These are phyloP conservation scores for Anisodus tanguticus DNA, from an alignment of 257 asterid species.

Conservation along the genomic window DNA sequence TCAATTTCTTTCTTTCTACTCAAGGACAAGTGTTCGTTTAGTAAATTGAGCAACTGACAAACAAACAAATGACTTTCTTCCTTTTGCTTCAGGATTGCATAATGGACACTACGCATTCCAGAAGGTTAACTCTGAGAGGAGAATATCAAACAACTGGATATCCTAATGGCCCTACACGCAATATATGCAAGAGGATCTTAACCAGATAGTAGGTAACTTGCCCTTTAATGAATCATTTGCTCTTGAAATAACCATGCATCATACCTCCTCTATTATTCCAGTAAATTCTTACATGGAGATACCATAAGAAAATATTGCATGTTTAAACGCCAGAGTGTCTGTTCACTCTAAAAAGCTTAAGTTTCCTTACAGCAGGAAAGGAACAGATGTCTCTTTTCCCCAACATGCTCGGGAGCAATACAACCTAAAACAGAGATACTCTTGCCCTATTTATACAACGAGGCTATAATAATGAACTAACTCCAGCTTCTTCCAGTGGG, in stretches of 20 bases:
- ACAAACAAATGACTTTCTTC: constrained; percentile 5
- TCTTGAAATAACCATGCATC: constrained; percentile 15
- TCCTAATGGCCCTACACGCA: background rate
- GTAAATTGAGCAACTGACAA: background rate
- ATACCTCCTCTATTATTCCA: constrained; percentile 31
- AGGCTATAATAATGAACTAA: constrained; percentile 27
- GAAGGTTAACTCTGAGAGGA: constrained; percentile 12
- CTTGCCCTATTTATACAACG: constrained; percentile 29
- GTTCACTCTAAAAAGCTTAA: constrained; percentile 11
- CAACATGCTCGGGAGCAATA: constrained; percentile 24
- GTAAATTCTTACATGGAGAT: constrained; percentile 31
- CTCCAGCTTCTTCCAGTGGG: constrained; percentile 30
- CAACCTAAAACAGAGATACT: constrained; percentile 21
- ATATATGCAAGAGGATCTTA: constrained; percentile 14
- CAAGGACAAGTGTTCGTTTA: background rate
- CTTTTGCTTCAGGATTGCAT: constrained; percentile 14
- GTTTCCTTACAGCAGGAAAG: constrained; percentile 38
- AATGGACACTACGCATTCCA: background rate
- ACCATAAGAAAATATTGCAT: constrained; percentile 15
- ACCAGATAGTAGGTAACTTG: constrained; percentile 3
- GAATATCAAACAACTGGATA: background rate
- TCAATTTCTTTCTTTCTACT: constrained; percentile 7
- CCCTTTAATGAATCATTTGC: constrained; percentile 14
- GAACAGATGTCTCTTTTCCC: background rate
- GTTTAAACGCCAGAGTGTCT: background rate